phyloP scores from a whole-genome alignment of 495 filamentous ascomycete species.

The Penicillium simplicissimum region DNA sequence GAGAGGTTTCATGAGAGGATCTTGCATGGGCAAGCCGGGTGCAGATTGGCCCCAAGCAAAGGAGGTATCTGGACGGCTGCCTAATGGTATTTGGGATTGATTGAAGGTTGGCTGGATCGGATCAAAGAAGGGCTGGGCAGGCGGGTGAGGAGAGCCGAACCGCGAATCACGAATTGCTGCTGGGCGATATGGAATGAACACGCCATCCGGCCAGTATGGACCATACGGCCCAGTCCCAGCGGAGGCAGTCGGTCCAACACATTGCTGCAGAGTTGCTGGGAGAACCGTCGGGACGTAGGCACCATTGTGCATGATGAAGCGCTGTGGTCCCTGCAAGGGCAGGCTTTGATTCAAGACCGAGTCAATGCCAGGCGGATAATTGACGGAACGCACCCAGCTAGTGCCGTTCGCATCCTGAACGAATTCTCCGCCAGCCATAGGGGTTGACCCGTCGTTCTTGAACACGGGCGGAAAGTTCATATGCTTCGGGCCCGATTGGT shows the following conservation, averaged over 20 bases:
- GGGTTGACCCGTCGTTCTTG: conserved; percentile 37
- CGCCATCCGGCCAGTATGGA: conserved; percentile 77
- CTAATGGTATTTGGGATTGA: conserved; percentile 28
- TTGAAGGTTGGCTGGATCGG: conserved; percentile 31
- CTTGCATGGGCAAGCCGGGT: conserved; percentile 27
- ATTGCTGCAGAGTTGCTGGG: conserved; percentile 70
- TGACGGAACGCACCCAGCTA: conserved; percentile 49
- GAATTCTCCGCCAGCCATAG: conserved; percentile 30
- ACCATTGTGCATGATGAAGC: conserved; percentile 46
- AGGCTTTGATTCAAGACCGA: conserved; percentile 52
- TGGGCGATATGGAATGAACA: conserved; percentile 72
- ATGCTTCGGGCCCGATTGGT: conserved; percentile 33
- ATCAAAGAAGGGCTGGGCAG: conserved; percentile 31
- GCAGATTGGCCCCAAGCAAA: conserved; percentile 38
- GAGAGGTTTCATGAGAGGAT: conserved; percentile 35
- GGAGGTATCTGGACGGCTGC: conserved; percentile 25
- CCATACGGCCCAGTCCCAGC: conserved; percentile 72
- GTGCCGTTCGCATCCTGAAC: conserved; percentile 39
- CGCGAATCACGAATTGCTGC: conserved; percentile 62
- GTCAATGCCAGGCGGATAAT: conserved; percentile 48
- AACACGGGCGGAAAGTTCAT: conserved; percentile 49
- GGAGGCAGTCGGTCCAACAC: conserved; percentile 69
- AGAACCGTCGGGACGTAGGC: conserved; percentile 66
- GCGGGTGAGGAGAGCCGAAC: conserved; percentile 35
- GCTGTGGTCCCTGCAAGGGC: conserved; percentile 40